Base-by-base conservation (phyloP, 371 early-diverging fungal genomes). In the Nematocida sp. region DNA sequence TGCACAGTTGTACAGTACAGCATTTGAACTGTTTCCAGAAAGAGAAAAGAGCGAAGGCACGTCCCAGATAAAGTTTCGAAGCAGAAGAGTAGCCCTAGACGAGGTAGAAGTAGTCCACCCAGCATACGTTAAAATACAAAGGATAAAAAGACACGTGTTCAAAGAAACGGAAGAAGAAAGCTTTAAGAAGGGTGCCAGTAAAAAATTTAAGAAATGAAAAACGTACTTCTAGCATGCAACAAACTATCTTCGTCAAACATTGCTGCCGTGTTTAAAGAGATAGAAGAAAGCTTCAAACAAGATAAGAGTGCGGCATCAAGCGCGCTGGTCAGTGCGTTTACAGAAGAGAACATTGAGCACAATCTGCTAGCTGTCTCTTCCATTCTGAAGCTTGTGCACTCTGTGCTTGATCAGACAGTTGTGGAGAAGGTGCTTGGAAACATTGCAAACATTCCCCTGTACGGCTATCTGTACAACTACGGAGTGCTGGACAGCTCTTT, bases 401-500 rank as follows among this genome's bases (percentile, higher is more conserved):
- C 74, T 4, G 58, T 32, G n/a, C 36, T 70, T 27, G 74, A 70
- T 29, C 49, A 17, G 23, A n/a, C 13, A 62, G 60, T 60, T n/a
- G 53, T 60, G 49, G 40, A 25, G 7, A 34, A 62, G 37, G 27
- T 70, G 7, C 23, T 66, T n/a, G 11, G 43, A 21, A 55, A 40
- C 17, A 17, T 41, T 15, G 63, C 21, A n/a, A 53, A 41, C 27
- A 11, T 70, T 21, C 36, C n/a, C 11, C 21, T 70, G 13, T 62
- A 19, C 54, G 57, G 74, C 53, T 70, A 70, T 56, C 29, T 70
- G 49, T 56, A 67, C 43, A 57, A 55, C 36, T 70, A 70, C 32
- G 74, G 60, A 4, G 7, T 70, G 48, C 34, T 70, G 7, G 74
- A 70, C 40, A 45, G 29, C 34, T 34, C 67, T 19, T 67, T 57